Percentiles rank a stretch among this genome's conserved stretches.
Evolutionary conservation across 768 basidiomycete species (phyloP).

Genomic region (Mycena haematopus): DNA sequence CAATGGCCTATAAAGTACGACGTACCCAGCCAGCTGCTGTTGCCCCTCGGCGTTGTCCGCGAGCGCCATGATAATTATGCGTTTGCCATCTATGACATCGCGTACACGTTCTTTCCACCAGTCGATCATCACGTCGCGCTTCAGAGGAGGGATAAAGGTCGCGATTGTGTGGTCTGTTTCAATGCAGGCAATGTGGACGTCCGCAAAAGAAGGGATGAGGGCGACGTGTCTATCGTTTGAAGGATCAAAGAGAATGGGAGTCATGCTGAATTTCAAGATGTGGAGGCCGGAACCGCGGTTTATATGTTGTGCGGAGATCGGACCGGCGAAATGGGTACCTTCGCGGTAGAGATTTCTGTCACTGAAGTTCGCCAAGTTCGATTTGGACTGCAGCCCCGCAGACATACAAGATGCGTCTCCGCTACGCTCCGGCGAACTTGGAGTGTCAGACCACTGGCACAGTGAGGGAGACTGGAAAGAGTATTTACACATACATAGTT

Average conservation of each 20-base stretch:
- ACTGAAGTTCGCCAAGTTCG: too few species aligned
- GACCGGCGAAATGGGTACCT: too few species aligned
- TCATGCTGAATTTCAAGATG: background rate
- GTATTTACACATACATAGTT: too few species aligned
- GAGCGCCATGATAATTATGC: slow-evolving; percentile 19
- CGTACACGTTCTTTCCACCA: slow-evolving; percentile 19
- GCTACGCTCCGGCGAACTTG: too few species aligned
- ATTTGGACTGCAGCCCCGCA: too few species aligned
- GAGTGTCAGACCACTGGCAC: too few species aligned
- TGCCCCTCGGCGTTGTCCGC: background rate
- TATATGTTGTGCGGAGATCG: too few species aligned
- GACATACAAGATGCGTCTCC: too few species aligned
- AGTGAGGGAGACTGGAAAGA: too few species aligned
- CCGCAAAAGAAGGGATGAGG: slow-evolving; percentile 20
- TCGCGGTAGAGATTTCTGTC: background rate
- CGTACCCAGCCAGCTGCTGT: slow-evolving; percentile 20
- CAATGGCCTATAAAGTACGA: slow-evolving; percentile 14
- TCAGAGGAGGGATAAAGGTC: slow-evolving; percentile 20
- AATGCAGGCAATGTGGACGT: slow-evolving; percentile 30
- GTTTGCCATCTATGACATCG: slow-evolving; percentile 3
- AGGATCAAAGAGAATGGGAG: slow-evolving; percentile 16
- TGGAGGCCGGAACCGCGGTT: background rate
- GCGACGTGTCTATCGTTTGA: slow-evolving; percentile 8
- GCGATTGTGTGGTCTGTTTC: slow-evolving; percentile 24
- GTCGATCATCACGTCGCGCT: slow-evolving; percentile 13